These are phyloP conservation scores for Hevea brasiliensis DNA, from an alignment of 345 rosid genomes.

Conservation along the genomic window DNA sequence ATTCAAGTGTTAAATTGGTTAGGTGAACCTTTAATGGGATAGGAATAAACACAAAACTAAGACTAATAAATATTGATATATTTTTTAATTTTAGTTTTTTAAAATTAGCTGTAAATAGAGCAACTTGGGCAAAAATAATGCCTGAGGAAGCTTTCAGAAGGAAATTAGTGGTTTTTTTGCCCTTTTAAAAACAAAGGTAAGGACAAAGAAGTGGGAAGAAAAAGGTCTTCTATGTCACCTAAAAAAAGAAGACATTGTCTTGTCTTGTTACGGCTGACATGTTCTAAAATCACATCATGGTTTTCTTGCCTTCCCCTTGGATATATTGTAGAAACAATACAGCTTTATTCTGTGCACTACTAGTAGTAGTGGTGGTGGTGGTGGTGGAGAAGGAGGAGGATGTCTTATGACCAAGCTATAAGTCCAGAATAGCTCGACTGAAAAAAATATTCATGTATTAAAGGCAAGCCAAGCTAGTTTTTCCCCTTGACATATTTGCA, in stretches of 20 bases:
- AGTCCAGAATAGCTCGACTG: too few species aligned
- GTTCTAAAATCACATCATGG: constrained; percentile 16
- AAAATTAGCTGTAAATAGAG: not conserved
- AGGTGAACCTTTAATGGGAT: constrained; percentile 26
- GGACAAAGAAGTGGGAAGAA: constrained; percentile 17
- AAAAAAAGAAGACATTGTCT: constrained; percentile 17
- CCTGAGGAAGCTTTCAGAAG: not conserved
- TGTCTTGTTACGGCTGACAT: constrained; percentile 31
- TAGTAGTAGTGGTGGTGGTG: too few species aligned
- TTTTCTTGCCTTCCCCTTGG: not conserved
- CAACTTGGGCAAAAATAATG: not conserved
- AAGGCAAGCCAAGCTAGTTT: too few species aligned
- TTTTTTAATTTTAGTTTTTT: not conserved
- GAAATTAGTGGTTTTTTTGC: constrained; percentile 24
- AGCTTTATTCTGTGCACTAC: constrained; percentile 1
- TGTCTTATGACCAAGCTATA: too few species aligned
- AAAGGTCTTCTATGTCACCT: constrained; percentile 16
- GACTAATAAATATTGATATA: too few species aligned
- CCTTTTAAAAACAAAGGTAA: not conserved
- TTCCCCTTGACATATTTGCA: too few species aligned
- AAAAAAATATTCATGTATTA: too few species aligned
- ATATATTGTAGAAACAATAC: constrained; percentile 9
- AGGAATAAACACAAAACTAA: not conserved
- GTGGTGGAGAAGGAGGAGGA: too few species aligned
- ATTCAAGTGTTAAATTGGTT: constrained; percentile 15